Evolutionary conservation across 164 flowering plant species (phyloP), one percentile per base, ranked within the genome.

Genomic region (Annona squamosa): DNA sequence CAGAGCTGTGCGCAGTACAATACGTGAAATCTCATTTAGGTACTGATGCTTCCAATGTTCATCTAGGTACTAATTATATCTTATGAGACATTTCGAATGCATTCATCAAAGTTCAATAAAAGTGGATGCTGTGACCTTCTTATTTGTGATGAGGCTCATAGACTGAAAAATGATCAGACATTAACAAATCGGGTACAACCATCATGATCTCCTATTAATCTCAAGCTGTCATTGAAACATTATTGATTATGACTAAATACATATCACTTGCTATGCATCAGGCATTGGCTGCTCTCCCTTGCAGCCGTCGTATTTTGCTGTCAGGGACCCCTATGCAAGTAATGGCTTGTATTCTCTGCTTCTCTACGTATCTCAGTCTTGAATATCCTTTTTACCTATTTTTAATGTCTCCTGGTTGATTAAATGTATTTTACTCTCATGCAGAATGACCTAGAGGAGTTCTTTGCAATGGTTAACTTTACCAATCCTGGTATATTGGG

Each of bases 261-360:
- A 47, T 57, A 5, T 72, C 69, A 61, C 18, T 72, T 57, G 62
- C 71, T 75, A 43, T 75, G 77, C 67, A 12, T 75, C 82, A 96
- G 99, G 99, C 99, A 72, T 82, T 96, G 86, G 99, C 99, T 77
- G 70, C 89, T 71, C 87, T 96, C 45, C 71, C 97, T 63, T 93
- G 99, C 88, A 86, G 84, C 65, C 88, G 99, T 47, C 93, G 98
- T 46, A 79, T 96, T 67, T 76, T 93, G 72, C 79, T 96, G 80
- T 96, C 98, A 5, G 99, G 99, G 80, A 96, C 99, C 64, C 99
- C 99, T 48, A 90, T 96, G 98, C 99, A 96, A 92, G 99, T 92
- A 65, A 77, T 69, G 69, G 46, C 17, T 3, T 18, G 3, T 44
- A 70, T 63, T 75, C 76, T 9, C 47, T 69, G 70, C 46, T 70